These are phyloP conservation scores for Kalanchoe fedtschenkoi DNA, from an alignment of 164 flowering plant genomes.

Conservation along the genomic window DNA sequence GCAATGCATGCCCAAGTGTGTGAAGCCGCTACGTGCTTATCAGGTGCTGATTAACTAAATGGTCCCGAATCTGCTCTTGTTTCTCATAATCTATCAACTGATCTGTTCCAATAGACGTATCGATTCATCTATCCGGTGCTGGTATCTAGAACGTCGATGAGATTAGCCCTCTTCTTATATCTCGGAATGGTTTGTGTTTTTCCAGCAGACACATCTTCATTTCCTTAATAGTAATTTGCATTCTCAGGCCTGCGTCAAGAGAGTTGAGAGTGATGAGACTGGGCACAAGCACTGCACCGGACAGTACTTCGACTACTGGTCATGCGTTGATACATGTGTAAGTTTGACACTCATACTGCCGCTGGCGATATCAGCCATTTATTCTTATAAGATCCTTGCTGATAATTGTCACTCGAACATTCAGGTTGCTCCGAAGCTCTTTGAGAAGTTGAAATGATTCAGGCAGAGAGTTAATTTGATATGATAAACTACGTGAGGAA, in stretches of 20 bases:
- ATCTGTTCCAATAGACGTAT: background rate
- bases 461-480: background rate
- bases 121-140: background rate
- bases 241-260: slow-evolving; percentile 61
- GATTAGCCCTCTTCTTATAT: background rate
- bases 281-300: slow-evolving; percentile 92
- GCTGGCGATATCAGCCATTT: background rate
- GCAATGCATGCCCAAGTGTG: slow-evolving; percentile 48
- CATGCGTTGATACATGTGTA: slow-evolving; percentile 82
- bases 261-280: slow-evolving; percentile 62
- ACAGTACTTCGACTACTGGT: slow-evolving; percentile 87
- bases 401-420: background rate
- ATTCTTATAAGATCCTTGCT: background rate
- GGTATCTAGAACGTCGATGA: background rate
- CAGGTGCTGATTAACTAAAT: slow-evolving; percentile 20
- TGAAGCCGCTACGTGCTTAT: slow-evolving; percentile 35
- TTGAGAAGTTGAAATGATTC: slow-evolving; percentile 36
- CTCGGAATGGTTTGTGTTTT: background rate
- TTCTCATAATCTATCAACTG: background rate
- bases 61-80: background rate
- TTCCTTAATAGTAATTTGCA: background rate
- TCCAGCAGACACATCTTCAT: background rate
- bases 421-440: slow-evolving; percentile 59
- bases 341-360: slow-evolving; percentile 12
- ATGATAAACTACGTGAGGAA: background rate